These are phyloP conservation scores for Kluyveromyces starmeri DNA, from an alignment of 805 yeast genomes.

Conservation along the genomic window DNA sequence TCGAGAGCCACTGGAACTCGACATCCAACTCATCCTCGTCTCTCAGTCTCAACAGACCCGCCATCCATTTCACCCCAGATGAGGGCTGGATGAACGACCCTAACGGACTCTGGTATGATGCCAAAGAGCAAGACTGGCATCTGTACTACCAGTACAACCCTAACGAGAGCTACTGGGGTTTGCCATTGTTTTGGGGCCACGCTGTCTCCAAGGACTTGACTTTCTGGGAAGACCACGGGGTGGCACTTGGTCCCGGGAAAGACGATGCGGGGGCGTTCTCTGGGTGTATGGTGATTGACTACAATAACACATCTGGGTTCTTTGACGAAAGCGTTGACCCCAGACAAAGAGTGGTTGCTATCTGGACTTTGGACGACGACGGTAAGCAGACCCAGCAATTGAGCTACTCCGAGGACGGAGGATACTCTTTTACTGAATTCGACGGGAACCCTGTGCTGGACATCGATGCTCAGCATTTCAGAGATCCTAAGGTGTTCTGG, in stretches of 20 bases:
- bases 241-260: constrained; percentile 25
- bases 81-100: constrained; percentile 38
- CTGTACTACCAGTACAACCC: constrained; percentile 34
- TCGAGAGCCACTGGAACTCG: neutral
- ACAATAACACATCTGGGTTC: constrained; percentile 32
- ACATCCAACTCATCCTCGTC: neutral
- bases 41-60: constrained; percentile 10
- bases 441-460: constrained; percentile 28
- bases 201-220: constrained; percentile 30
- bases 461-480: constrained; percentile 24
- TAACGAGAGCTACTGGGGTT: constrained; percentile 26
- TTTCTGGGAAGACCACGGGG: constrained; percentile 28
- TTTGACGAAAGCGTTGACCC: constrained; percentile 21
- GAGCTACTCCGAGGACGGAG: constrained; percentile 32
- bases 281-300: constrained; percentile 32
- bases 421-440: constrained; percentile 27
- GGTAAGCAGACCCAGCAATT: constrained; percentile 27
- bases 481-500: constrained; percentile 33
- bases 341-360: constrained; percentile 30
- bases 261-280: constrained; percentile 30
- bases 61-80: constrained; percentile 30
- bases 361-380: constrained; percentile 27
- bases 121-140: constrained; percentile 27
- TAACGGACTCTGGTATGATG: constrained; percentile 33
- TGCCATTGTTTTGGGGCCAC: constrained; percentile 36